These are phyloP conservation scores for Polyporus arcularius DNA, from an alignment of 768 basidiomycete species.

Conservation along the genomic window DNA sequence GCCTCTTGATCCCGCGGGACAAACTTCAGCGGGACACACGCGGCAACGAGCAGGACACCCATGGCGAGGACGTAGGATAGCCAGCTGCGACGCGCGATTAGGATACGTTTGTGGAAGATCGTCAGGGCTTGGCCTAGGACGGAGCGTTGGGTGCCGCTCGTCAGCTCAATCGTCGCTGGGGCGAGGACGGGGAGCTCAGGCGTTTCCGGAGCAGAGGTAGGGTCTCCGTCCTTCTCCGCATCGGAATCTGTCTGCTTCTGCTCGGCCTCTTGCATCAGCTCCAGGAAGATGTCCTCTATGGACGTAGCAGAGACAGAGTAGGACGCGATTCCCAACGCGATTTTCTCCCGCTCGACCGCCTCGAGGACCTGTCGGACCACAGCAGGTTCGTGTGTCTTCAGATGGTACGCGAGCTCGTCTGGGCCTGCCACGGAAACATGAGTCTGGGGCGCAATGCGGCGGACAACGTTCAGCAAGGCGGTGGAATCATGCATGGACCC, in stretches of 20 bases:
- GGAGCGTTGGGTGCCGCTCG: not conserved
- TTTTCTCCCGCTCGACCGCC: constrained; percentile 49
- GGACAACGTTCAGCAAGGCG: constrained; percentile 17
- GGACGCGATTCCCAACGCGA: constrained; percentile 41
- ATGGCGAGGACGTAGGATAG: not conserved
- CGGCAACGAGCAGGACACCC: not conserved
- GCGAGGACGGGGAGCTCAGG: constrained; percentile 18
- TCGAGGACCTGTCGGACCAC: constrained; percentile 58
- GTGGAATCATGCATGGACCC: constrained; percentile 25
- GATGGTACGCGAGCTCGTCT: constrained; percentile 50
- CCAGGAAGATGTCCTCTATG: constrained; percentile 82
- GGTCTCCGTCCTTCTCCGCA: not conserved
- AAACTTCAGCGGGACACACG: not conserved
- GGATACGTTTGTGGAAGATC: constrained; percentile 69
- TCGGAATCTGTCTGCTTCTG: constrained; percentile 24
- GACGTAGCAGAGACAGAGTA: constrained; percentile 73
- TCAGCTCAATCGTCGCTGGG: not conserved
- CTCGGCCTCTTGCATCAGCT: constrained; percentile 57
- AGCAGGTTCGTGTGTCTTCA: constrained; percentile 58
- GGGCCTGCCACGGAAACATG: constrained; percentile 45
- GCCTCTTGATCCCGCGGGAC: not conserved
- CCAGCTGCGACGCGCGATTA: constrained; percentile 48
- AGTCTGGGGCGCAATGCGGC: constrained; percentile 43
- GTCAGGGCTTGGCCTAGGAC: constrained; percentile 56
- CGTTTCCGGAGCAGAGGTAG: not conserved